Percentiles rank a stretch among this genome's conserved stretches.
phyloP scores from a whole-genome alignment of 129 eudicot species.

The Pittosporum tobira region DNA sequence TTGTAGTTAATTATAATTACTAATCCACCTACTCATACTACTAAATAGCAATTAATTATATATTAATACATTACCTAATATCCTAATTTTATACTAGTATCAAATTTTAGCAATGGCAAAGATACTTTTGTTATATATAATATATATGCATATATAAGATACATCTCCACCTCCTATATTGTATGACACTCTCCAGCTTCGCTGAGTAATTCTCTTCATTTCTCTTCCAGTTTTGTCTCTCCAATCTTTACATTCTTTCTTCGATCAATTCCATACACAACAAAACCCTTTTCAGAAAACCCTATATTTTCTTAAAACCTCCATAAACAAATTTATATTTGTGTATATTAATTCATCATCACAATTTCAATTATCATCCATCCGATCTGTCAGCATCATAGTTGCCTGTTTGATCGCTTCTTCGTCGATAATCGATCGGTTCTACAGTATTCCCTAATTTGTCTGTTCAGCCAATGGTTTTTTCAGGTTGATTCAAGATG shows the following conservation, averaged over 20 bases:
- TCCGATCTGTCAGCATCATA: conserved; percentile 16
- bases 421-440: conserved; percentile 25
- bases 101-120: too few relatives aligned
- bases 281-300: conserved; percentile 35
- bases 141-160: too few relatives aligned
- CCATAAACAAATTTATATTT: neutral
- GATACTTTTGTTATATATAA: too few relatives aligned
- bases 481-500: conserved; percentile 44
- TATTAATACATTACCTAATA: too few relatives aligned
- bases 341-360: conserved; percentile 4
- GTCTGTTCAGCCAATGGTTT: conserved; percentile 32
- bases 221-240: neutral
- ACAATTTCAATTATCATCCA: conserved; percentile 6
- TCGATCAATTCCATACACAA: conserved; percentile 27
- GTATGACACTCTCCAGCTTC: too few relatives aligned
- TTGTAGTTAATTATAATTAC: too few relatives aligned
- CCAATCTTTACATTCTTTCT: conserved; percentile 1
- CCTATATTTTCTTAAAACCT: conserved; percentile 11
- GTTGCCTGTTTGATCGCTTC: conserved; percentile 19
- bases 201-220: neutral
- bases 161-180: too few relatives aligned
- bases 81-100: too few relatives aligned
- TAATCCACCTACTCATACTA: too few relatives aligned
- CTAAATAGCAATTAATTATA: too few relatives aligned
- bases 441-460: neutral